Base-by-base conservation (phyloP, 768 basidiomycete genomes). In the Harrya chromipes region DNA sequence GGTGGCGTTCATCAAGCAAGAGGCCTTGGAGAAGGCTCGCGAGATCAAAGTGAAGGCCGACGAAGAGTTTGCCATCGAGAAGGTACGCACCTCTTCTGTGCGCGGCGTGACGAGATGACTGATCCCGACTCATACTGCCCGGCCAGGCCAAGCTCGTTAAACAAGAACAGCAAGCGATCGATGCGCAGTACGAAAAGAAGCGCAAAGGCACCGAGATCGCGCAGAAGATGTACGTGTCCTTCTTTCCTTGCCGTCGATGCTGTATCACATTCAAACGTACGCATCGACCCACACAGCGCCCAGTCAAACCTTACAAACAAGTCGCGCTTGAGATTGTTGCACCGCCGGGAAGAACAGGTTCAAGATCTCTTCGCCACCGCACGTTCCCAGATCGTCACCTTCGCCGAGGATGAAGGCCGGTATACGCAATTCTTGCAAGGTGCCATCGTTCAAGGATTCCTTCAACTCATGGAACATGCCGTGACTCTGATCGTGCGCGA, bases 1-100 rank as follows among this genome's bases (percentile, higher is more conserved):
- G 94, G 91, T 95, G 40, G 86, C 92, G 46, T 97, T 97, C 78
- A 98, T 98, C 80, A 95, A 91, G 72, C 97, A 98, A 66, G 97
- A 99, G 71, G 95, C 95, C 4, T 70, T 90, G 56, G 95, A 99
- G 76, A 99, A 99, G 73, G 94, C 93, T 1, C 78, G 97, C 8
- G 97, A 99, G 72, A 94, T 99, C 53, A 86, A 81, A 56, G 92
- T 97, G 52, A 99, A 99, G 70, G 95, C 97, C 0, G 94, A 99
- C 54, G 94, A 98, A 69, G 95, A 99, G 73, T 98, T 98, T 65
- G 89, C 95, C 17, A 98, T 99, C 58, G 97, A 99, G 70, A 99
- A 99, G 82, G 94, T 85, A 23, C 42, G 24, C 43, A 1, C 5
- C 8, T 39, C n/a, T 27, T 40, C 42, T 21, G 26, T 26, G 26